Evolutionary conservation across 768 basidiomycete species (phyloP), one percentile per base, ranked within the genome.

Genomic region (Suillus occidentalis): DNA sequence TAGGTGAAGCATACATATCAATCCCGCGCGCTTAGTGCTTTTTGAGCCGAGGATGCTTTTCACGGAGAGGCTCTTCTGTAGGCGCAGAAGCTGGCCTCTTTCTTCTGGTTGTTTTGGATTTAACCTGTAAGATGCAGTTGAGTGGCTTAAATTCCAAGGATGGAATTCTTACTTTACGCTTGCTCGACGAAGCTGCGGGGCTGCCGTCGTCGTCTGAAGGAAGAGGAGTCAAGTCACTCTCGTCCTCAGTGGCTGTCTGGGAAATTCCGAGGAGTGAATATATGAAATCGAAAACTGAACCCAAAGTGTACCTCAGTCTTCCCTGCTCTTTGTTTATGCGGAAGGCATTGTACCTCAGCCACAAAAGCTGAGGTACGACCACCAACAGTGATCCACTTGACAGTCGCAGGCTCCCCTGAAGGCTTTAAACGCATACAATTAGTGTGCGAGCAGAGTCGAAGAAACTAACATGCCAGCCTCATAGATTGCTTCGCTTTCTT

Each of bases 311-410:
- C 65, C 20, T 43, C 22, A 7, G 31, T 61, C 60, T n/a, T 61
- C 40, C 31, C 36, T 36, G 13, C 1, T 52, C 31, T 64, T 9
- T 40, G 63, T 34, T 63, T 67, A 36, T 61, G 22, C 34, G 76
- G 64, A 18, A 78, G 71, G 36, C 72, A 70, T 72, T 92, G 91
- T 12, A 92, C 76, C 74, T 92, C 85, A 14, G 72, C 71, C 9
- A 92, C 87, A 68, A 83, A 89, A 16, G 91, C 91, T 4, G 90
- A 90, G 9, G 91, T 92, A 18, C 91, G 82, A 4, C 91, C 90
- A 20, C 89, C 90, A 9, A 94, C 88, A 6, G 87, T 90, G 62
- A 89, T 73, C 84, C 88, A 93, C 69, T 84, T 85, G 63, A 93
- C 85, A 9, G 88, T 90, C 1, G 89, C 92, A n/a, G 82, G 83